A percentile compares a stretch with the other conserved stretches of the same genome.
Evolutionary conservation across 2,329 filamentous ascomycete species (phyloP).

Genomic region (Dactylellina parvicollis): DNA sequence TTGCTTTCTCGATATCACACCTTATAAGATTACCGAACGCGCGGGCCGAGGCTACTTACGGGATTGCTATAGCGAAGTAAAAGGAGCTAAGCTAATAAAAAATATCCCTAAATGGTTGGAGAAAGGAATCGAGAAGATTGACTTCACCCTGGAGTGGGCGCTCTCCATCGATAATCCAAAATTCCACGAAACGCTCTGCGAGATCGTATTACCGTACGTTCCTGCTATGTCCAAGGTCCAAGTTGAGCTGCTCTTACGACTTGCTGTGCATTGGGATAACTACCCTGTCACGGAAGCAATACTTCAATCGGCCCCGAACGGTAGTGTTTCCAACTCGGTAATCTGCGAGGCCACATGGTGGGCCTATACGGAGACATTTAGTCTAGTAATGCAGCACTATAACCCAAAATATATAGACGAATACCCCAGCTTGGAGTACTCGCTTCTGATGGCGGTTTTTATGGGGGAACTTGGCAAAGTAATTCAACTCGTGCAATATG

Average conservation of each 20-base stretch:
- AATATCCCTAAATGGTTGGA: not conserved
- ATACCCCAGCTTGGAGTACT: not conserved
- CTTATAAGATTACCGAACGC: not conserved
- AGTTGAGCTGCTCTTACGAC: not conserved
- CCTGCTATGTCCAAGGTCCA: not conserved
- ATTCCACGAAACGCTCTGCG: conserved; percentile 1
- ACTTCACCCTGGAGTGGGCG: not conserved
- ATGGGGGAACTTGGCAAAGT: not conserved
- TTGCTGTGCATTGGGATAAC: conserved; percentile 1
- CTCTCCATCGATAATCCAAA: not conserved
- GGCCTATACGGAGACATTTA: not conserved
- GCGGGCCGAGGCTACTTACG: not conserved
- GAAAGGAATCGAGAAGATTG: not conserved
- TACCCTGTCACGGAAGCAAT: not conserved
- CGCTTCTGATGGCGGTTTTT: conserved; percentile 1
- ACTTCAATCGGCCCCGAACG: not conserved
- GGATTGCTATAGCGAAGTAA: not conserved
- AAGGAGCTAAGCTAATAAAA: not conserved
- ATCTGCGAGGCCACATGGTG: conserved; percentile 7
- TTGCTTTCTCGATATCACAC: not conserved
- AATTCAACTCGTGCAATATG: not conserved
- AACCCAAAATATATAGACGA: not conserved
- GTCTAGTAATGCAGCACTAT: not conserved
- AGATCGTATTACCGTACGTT: not conserved
- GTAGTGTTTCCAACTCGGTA: not conserved